phyloP scores from a whole-genome alignment of 1,284 basidiomycete genomes.

The Taiwanofungus camphoratus region DNA sequence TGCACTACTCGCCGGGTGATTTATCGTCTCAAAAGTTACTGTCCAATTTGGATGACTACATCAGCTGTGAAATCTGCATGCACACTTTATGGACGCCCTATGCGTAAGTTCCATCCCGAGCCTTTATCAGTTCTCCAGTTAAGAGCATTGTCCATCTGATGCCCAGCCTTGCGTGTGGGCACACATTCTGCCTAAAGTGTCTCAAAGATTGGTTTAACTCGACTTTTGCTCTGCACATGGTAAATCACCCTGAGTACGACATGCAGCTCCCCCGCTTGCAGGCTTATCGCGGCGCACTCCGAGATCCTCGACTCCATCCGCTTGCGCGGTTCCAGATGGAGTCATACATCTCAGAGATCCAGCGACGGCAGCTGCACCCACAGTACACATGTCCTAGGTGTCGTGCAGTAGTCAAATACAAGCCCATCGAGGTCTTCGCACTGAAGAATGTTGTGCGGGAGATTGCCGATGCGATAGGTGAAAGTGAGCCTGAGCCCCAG shows the following conservation, averaged over 20 bases:
- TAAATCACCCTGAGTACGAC: constrained; percentile 41
- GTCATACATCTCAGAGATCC: constrained; percentile 18
- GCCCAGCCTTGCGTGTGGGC: constrained; percentile 58
- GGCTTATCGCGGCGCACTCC: constrained; percentile 14
- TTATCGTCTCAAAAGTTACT: constrained; percentile 29
- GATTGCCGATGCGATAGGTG: constrained; percentile 41
- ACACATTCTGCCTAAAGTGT: constrained; percentile 61
- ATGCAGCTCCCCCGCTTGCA: constrained; percentile 18
- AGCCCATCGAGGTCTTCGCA: constrained; percentile 53
- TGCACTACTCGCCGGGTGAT: neutral
- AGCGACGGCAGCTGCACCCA: constrained; percentile 30
- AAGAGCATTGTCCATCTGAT: constrained; percentile 4
- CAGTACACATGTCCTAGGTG: constrained; percentile 65
- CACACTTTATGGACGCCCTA: constrained; percentile 58
- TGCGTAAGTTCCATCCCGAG: constrained; percentile 36
- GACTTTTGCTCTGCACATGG: constrained; percentile 42
- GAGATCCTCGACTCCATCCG: constrained; percentile 14
- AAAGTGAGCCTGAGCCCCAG: constrained; percentile 27
- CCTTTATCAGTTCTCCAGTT: constrained; percentile 6
- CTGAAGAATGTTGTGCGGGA: constrained; percentile 50
- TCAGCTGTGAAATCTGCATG: constrained; percentile 59
- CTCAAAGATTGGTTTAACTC: constrained; percentile 62
- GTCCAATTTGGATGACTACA: constrained; percentile 43
- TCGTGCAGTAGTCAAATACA: constrained; percentile 39
- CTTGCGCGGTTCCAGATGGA: constrained; percentile 20